These are phyloP conservation scores for Quercus robur DNA, from an alignment of 306 rosid genomes.

Conservation along the genomic window DNA sequence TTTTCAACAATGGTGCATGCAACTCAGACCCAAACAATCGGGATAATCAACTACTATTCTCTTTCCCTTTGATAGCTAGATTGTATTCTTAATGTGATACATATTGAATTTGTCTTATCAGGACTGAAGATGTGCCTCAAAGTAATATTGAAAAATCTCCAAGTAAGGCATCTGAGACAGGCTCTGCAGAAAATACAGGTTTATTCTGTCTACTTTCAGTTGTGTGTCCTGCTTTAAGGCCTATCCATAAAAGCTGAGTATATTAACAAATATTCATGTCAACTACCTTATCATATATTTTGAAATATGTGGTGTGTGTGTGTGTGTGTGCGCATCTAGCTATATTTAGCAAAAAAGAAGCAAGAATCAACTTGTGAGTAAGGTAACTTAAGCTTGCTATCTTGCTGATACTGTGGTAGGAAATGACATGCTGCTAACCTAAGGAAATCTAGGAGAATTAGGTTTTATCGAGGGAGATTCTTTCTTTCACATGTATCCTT, in stretches of 20 bases:
- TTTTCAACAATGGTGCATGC: not conserved
- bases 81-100: not conserved
- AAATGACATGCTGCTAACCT: not conserved
- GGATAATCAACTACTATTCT: not conserved
- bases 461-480: not conserved
- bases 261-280: not conserved
- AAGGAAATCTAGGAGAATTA: not conserved
- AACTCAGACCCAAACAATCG: not conserved
- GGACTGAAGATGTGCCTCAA: conserved; percentile 44
- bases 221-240: not conserved
- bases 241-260: not conserved
- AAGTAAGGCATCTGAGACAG: conserved; percentile 25
- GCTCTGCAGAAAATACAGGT: conserved; percentile 40
- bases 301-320: not conserved
- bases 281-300: not conserved
- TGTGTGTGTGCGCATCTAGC: not conserved
- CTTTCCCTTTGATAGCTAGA: not conserved
- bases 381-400: not conserved
- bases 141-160: conserved; percentile 30
- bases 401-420: not conserved
- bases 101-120: conserved; percentile 22
- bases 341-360: no score
- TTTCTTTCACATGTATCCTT: not conserved
- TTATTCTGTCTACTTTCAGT: conserved; percentile 16
- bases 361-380: not conserved